Evolutionary conservation across 371 early-diverging fungal genomes (phyloP).

Genomic region (Phascolomyces articulosus): DNA sequence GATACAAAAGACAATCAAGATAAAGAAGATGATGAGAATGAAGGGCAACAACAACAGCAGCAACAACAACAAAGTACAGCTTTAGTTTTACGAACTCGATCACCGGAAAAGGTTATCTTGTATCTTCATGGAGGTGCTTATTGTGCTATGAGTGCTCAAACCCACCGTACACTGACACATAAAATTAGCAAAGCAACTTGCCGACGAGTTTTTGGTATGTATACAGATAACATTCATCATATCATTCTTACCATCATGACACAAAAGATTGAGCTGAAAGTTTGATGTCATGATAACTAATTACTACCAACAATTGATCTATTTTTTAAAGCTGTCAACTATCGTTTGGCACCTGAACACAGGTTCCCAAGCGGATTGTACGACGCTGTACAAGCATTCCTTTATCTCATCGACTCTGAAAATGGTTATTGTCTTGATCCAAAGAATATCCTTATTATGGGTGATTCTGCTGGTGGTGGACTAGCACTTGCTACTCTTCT

Average conservation of each 20-base stretch:
- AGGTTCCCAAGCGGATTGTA: slow-evolving; percentile 81
- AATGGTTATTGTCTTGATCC: slow-evolving; percentile 42
- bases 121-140: slow-evolving; percentile 75
- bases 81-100: slow-evolving; percentile 15
- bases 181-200: slow-evolving; percentile 56
- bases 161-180: slow-evolving; percentile 60
- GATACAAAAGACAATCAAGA: slow-evolving; percentile 7
- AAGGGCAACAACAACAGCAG: background rate
- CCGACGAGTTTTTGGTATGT: slow-evolving; percentile 52
- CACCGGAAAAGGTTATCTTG: slow-evolving; percentile 53
- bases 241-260: no score
- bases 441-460: slow-evolving; percentile 71
- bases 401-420: slow-evolving; percentile 61
- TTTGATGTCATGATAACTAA: no score
- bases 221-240: no score
- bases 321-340: slow-evolving; percentile 55
- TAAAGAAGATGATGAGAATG: background rate
- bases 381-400: slow-evolving; percentile 75
- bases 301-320: background rate
- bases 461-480: slow-evolving; percentile 83
- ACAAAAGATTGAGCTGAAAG: no score
- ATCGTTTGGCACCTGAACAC: slow-evolving; percentile 78
- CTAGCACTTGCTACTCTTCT: slow-evolving; percentile 49
- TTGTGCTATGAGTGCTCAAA: slow-evolving; percentile 61
- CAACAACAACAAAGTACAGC: slow-evolving; percentile 8